Percentiles rank a stretch among this genome's conserved stretches.
Conservation (phyloP, 768 basidiomycete species). For the Lentinula raphanica region DNA sequence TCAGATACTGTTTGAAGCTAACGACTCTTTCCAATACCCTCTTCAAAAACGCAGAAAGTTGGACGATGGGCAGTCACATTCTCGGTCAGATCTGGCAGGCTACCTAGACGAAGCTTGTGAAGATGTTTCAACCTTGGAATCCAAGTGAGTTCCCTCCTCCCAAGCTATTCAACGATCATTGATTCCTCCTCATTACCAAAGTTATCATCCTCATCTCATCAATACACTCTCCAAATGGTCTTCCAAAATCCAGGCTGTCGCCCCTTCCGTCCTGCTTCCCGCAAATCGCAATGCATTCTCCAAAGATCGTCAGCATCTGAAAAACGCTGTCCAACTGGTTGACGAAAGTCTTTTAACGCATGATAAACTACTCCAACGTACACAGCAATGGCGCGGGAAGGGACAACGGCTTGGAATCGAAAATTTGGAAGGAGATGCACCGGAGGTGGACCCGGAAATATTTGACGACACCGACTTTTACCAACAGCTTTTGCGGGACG, state of each 20-base stretch:
- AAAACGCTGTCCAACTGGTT: constrained; percentile 69
- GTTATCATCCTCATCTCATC: constrained; percentile 66
- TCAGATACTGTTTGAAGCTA: constrained; percentile 43
- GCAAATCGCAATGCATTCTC: constrained; percentile 69
- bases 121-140: constrained; percentile 42
- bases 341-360: constrained; percentile 66
- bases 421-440: constrained; percentile 25
- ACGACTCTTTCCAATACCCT: constrained; percentile 43
- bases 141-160: constrained; percentile 35
- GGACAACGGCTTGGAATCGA: constrained; percentile 37
- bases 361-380: constrained; percentile 55
- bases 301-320: constrained; percentile 48
- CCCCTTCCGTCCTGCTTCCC: constrained; percentile 69
- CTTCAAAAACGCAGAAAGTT: constrained; percentile 55
- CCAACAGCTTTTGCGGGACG: constrained; percentile 83
- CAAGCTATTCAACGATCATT: neutral
- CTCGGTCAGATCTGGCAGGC: constrained; percentile 25
- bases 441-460: constrained; percentile 36
- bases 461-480: constrained; percentile 95
- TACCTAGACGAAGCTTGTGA: constrained; percentile 39
- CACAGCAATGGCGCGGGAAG: constrained; percentile 51
- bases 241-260: constrained; percentile 88
- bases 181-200: constrained; percentile 11
- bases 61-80: constrained; percentile 16
- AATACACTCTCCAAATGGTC: constrained; percentile 93